Percentiles rank a stretch among this genome's conserved stretches.
Evolutionary conservation across 2,329 filamentous ascomycete species (phyloP).

Genomic region (Fusarium phyllophilum): DNA sequence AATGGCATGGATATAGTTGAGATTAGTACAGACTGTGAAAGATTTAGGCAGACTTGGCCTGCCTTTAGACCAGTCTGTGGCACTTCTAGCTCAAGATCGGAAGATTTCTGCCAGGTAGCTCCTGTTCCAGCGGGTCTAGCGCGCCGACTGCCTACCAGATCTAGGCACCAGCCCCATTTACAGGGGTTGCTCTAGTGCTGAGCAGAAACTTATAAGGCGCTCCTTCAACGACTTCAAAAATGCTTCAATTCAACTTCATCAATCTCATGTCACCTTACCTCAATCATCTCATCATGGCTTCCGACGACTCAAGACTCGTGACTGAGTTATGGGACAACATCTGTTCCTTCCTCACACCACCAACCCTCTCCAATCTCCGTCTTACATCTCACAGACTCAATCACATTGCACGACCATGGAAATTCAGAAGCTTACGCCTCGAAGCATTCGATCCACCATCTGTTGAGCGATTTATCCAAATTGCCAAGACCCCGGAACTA

Average conservation of each 20-base stretch:
- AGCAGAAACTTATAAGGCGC: neutral
- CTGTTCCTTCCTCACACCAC: neutral
- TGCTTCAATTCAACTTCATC: neutral
- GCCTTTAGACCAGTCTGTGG: neutral
- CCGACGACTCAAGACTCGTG: neutral
- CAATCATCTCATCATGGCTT: neutral
- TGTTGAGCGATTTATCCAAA: slow-evolving; percentile 3
- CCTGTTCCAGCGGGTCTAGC: neutral
- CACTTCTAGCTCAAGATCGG: neutral
- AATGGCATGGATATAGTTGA: rapidly evolving
- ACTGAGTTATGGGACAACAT: slow-evolving; percentile 25
- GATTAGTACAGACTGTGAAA: rapidly evolving
- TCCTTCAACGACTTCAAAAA: too few relatives aligned
- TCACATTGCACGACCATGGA: neutral
- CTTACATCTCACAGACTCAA: slow-evolving; percentile 8
- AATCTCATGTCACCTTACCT: neutral
- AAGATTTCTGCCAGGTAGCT: neutral
- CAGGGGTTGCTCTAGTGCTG: neutral
- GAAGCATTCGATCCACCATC: slow-evolving; percentile 6
- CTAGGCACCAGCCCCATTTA: neutral
- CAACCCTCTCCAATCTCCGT: neutral
- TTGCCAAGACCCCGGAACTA: slow-evolving; percentile 10
- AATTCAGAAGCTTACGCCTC: slow-evolving; percentile 1
- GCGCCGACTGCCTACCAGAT: neutral
- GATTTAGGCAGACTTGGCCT: neutral